Conservation (phyloP, 169 alveolate species). For the Plasmodium fragile region DNA sequence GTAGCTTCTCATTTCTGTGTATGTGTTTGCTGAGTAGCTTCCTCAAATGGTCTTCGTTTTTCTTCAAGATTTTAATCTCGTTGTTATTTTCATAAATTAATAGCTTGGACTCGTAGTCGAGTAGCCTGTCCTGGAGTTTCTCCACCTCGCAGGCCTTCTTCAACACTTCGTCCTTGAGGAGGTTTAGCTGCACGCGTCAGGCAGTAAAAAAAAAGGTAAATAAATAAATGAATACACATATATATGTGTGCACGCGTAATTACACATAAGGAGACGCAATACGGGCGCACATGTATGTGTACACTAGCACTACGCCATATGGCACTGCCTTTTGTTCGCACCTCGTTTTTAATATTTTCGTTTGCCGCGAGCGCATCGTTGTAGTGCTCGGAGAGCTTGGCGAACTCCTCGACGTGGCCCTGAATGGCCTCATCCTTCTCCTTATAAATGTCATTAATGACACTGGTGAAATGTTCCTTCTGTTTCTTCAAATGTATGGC, state of each 20-base stretch:
- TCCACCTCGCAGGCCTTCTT: conserved; percentile 54
- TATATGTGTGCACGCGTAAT: not conserved
- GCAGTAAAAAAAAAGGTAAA: not conserved
- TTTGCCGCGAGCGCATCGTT: conserved; percentile 27
- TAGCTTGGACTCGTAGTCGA: conserved; percentile 63
- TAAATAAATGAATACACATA: not conserved
- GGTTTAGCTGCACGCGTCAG: conserved; percentile 2
- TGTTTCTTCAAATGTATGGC: conserved; percentile 59
- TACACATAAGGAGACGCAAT: not conserved
- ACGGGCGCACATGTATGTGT: not conserved
- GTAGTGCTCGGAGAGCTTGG: conserved; percentile 12
- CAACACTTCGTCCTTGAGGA: conserved; percentile 39
- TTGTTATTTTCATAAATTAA: conserved; percentile 60
- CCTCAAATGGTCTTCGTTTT: conserved; percentile 48
- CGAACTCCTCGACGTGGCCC: conserved; percentile 39
- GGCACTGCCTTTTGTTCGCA: not conserved
- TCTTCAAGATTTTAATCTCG: conserved; percentile 53
- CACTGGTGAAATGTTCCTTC: conserved; percentile 24
- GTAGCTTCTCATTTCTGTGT: conserved; percentile 52
- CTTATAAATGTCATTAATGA: conserved; percentile 48
- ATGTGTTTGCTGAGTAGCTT: conserved; percentile 51
- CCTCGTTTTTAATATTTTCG: conserved; percentile 56
- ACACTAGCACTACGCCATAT: not conserved
- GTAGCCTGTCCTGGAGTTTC: conserved; percentile 37
- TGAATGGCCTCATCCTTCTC: conserved; percentile 64